phyloP scores from a whole-genome alignment of 2,329 filamentous ascomycete genomes.

The Alternaria dauci region DNA sequence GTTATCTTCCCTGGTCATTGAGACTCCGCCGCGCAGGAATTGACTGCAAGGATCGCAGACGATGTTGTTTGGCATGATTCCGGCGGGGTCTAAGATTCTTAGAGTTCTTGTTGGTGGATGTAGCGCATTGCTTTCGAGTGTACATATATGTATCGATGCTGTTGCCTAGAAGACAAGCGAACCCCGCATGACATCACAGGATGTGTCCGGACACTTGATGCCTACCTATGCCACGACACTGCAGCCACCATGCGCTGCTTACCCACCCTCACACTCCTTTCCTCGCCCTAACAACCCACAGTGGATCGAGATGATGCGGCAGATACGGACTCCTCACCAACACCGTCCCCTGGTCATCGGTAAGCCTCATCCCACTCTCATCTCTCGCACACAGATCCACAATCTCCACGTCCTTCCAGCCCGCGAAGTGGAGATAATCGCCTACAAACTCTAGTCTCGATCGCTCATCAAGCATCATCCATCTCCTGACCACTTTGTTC shows the following conservation, averaged over 20 bases:
- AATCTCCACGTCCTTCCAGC: slow-evolving; percentile 63
- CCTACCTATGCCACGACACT: too few relatives aligned
- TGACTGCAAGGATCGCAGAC: background rate
- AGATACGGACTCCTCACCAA: slow-evolving; percentile 17
- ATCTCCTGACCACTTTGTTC: slow-evolving; percentile 60
- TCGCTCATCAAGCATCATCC: slow-evolving; percentile 57
- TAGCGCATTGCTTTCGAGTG: too few relatives aligned
- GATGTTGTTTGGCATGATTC: background rate
- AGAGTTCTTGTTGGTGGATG: too few relatives aligned
- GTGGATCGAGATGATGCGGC: slow-evolving; percentile 33
- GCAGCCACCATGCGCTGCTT: too few relatives aligned
- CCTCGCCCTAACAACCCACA: slow-evolving; percentile 41
- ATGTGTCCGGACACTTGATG: too few relatives aligned
- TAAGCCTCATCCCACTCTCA: slow-evolving; percentile 28
- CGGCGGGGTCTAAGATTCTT: too few relatives aligned
- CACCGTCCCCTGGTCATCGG: slow-evolving; percentile 33
- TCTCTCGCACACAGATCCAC: slow-evolving; percentile 59
- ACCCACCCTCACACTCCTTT: slow-evolving; percentile 10
- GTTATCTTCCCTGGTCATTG: background rate
- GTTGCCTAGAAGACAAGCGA: too few relatives aligned
- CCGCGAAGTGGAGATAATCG: slow-evolving; percentile 60
- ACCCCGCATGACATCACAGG: too few relatives aligned
- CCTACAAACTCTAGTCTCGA: slow-evolving; percentile 61
- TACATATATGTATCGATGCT: too few relatives aligned
- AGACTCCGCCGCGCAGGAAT: background rate